Percentiles rank a stretch among this genome's conserved stretches.
Evolutionary conservation across 768 basidiomycete species (phyloP).

Genomic region (Royoungia palumana): DNA sequence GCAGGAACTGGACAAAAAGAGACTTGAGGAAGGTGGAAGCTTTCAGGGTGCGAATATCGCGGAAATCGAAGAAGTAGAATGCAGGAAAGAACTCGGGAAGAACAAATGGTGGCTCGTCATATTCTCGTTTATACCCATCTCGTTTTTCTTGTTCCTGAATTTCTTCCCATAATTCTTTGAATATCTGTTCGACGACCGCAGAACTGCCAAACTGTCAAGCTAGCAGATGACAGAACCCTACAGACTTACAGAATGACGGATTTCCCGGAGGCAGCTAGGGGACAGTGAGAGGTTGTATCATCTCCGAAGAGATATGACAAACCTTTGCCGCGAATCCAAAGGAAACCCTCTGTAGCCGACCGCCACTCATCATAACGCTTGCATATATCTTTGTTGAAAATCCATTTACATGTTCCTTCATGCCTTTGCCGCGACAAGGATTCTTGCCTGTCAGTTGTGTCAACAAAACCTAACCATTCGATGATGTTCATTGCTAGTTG

Average conservation of each 20-base stretch:
- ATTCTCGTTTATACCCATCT: slow-evolving; percentile 11
- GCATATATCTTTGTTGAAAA: slow-evolving; percentile 20
- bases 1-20: slow-evolving; percentile 26
- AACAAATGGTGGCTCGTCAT: slow-evolving; percentile 14
- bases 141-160: slow-evolving; percentile 20
- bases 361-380: slow-evolving; percentile 19
- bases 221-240: background rate
- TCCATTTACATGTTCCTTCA: slow-evolving; percentile 24
- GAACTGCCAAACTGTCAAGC: slow-evolving; percentile 17
- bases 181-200: slow-evolving; percentile 21
- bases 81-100: slow-evolving; percentile 26
- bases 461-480: slow-evolving; percentile 23
- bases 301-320: background rate
- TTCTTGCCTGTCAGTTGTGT: slow-evolving; percentile 23
- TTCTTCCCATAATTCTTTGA: slow-evolving; percentile 22
- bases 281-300: slow-evolving; percentile 7
- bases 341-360: slow-evolving; percentile 17
- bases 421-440: slow-evolving; percentile 24
- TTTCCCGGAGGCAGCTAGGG: slow-evolving; percentile 20
- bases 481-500: slow-evolving; percentile 21
- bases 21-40: slow-evolving; percentile 21
- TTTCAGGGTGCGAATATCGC: slow-evolving; percentile 20
- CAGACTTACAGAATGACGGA: slow-evolving; percentile 22
- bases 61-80: slow-evolving; percentile 29
- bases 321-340: slow-evolving; percentile 28